Evolutionary conservation across 1,284 basidiomycete genomes (phyloP).

Genomic region (Thelephora terrestris): DNA sequence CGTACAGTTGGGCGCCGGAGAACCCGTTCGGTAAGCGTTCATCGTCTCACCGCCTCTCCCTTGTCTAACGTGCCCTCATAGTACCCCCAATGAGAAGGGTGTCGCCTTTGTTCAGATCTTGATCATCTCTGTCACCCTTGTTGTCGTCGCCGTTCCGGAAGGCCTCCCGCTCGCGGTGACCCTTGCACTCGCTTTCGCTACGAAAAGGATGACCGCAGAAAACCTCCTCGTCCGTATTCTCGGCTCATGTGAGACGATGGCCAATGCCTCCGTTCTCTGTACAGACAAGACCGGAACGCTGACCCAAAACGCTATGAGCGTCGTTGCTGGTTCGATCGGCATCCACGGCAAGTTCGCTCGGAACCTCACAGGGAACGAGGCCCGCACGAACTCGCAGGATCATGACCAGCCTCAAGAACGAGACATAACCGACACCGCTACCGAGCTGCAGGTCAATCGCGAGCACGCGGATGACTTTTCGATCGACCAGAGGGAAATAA

Average conservation of each 20-base stretch:
- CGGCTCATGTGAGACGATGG: constrained; percentile 98
- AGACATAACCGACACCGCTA: constrained; percentile 10
- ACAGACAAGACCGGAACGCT: constrained; percentile 95
- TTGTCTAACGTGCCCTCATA: constrained; percentile 16
- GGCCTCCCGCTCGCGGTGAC: constrained; percentile 94
- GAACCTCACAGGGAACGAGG: constrained; percentile 59
- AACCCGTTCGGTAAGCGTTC: constrained; percentile 36
- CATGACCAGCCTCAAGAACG: constrained; percentile 9
- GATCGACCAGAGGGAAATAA: constrained; percentile 69
- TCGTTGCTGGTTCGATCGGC: constrained; percentile 93
- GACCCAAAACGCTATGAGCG: constrained; percentile 91
- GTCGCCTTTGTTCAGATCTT: constrained; percentile 90
- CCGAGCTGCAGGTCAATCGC: constrained; percentile 3
- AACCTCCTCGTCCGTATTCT: constrained; percentile 93
- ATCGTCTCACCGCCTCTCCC: not conserved
- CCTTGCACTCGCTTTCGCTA: constrained; percentile 92
- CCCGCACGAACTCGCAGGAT: constrained; percentile 35
- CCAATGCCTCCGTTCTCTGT: constrained; percentile 89
- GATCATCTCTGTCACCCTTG: constrained; percentile 89
- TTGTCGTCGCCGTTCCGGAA: constrained; percentile 97
- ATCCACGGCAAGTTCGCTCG: constrained; percentile 91
- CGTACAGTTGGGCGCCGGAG: constrained; percentile 62
- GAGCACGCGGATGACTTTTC: constrained; percentile 68
- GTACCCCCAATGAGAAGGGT: constrained; percentile 75
- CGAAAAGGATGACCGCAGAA: constrained; percentile 92